Evolutionary conservation across 345 rosid genomes (phyloP), one percentile per base, ranked within the genome.

Genomic region (Eucalyptus tenuipes): DNA sequence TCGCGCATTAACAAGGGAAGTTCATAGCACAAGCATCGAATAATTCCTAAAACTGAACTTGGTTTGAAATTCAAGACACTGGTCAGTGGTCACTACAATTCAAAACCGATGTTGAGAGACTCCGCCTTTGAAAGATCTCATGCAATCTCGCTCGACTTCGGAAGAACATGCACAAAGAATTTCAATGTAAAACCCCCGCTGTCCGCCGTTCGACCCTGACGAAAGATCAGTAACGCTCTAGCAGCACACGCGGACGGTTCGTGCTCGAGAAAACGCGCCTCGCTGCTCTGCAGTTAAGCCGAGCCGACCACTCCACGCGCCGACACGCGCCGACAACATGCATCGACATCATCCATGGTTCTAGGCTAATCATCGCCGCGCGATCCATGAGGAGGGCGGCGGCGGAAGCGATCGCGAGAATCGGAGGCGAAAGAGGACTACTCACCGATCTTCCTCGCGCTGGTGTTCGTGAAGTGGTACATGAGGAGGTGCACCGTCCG

Each of bases 401-500:
- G 14, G 45, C 20, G 47, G 45, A 71, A 71, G 59, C 24, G 31
- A 86, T 50, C 59, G 68, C 44, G 33, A 87, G 88, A 87, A 9
- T 18, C 29, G 17, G 37, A 6, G 11, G 80, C 42, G 8, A 33
- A 37, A 29, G 37, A 57, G 37, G 50, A 61, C 92, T 94, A 71
- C 92, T 94, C 52, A 97, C 99, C 99, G 85, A 97, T 96, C 89
- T 91, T 96, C 89, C 95, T 94, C 84, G 91, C 86, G 92, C 96
- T 98, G 92, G 92, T 91, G 85, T 93, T 92, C 52, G 99, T 97
- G 94, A 96, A 98, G 47, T 88, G 92, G 91, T 95, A 98, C 95
- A 98, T 97, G 89, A 97, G 95, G 75, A 98, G 96, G 88, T 90
- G 98, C 88, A 98, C 98, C 33, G 99, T 96, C 89, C 98, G 93